These are phyloP conservation scores for Lachnellula willkommii DNA, from an alignment of 2,329 filamentous ascomycete species.

Conservation along the genomic window DNA sequence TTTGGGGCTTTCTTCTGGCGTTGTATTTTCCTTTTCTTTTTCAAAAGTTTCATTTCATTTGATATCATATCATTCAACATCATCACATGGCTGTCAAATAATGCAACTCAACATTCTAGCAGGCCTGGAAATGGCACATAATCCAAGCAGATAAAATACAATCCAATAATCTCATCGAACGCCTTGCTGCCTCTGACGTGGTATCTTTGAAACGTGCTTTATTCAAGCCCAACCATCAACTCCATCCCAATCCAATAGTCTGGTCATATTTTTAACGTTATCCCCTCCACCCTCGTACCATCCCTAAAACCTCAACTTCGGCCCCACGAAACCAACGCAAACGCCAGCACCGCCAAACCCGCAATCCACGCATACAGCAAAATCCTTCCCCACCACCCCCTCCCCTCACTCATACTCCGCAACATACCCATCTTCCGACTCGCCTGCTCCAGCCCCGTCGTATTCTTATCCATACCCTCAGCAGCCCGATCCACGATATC, in stretches of 20 bases:
- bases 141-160: neutral
- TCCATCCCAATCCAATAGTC: neutral
- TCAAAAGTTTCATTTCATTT: no score
- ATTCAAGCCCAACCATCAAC: neutral
- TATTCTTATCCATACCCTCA: slow-evolving; percentile 71
- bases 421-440: slow-evolving; percentile 72
- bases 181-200: neutral
- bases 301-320: slow-evolving; percentile 74
- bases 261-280: neutral
- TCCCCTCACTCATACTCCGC: slow-evolving; percentile 76
- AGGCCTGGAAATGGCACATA: no score
- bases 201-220: slow-evolving; percentile 1
- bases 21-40: no score
- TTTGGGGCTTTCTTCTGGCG: no score
- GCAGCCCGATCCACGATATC: slow-evolving; percentile 66
- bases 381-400: slow-evolving; percentile 80
- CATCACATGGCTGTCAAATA: no score
- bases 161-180: neutral
- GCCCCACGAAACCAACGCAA: slow-evolving; percentile 77
- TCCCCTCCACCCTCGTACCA: neutral
- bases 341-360: slow-evolving; percentile 69
- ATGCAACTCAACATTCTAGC: no score
- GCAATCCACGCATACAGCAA: slow-evolving; percentile 81
- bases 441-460: slow-evolving; percentile 69
- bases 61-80: no score